A percentile compares a stretch with the other conserved stretches of the same genome.
phyloP scores from a whole-genome alignment of 176 grass and related monocot genomes.

The Rhipidocladum racemiflorum region DNA sequence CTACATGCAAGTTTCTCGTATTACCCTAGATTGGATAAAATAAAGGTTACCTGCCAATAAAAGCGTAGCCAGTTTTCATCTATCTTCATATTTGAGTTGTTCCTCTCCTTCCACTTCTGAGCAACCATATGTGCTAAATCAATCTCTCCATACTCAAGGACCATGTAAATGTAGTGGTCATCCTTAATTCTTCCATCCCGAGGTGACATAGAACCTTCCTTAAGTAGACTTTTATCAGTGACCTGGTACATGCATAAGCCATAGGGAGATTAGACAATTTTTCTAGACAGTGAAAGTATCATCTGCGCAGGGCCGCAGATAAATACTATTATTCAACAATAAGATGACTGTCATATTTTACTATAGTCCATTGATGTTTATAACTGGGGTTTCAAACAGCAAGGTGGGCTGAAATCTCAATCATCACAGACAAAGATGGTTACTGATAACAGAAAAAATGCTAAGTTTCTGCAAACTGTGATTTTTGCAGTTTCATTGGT shows the following conservation, averaged over 20 bases:
- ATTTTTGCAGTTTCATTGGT: neutral
- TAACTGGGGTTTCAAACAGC: neutral
- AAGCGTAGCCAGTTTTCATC: slow-evolving; percentile 99
- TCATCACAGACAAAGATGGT: neutral
- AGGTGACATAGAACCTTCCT: slow-evolving; percentile 43
- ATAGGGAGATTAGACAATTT: slow-evolving; percentile 16
- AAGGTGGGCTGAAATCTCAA: neutral
- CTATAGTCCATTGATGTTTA: neutral
- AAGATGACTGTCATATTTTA: slow-evolving; percentile 2
- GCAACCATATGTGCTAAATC: slow-evolving; percentile 93
- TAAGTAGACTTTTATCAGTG: slow-evolving; percentile 80
- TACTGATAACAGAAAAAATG: neutral
- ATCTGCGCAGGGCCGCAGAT: neutral
- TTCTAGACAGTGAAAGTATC: slow-evolving; percentile 13
- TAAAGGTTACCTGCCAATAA: slow-evolving; percentile 87
- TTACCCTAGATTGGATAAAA: neutral
- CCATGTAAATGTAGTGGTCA: slow-evolving; percentile 92
- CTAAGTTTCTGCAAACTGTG: neutral
- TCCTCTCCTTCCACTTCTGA: slow-evolving; percentile 77
- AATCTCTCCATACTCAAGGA: slow-evolving; percentile 96
- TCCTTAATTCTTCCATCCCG: slow-evolving; percentile 81
- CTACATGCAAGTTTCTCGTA: slow-evolving; percentile 17
- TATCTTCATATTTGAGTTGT: slow-evolving; percentile 45
- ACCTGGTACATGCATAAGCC: slow-evolving; percentile 61
- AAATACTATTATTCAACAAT: neutral